Base-by-base conservation (phyloP, 352 stramenopile species). In the Phytophthora europaea region DNA sequence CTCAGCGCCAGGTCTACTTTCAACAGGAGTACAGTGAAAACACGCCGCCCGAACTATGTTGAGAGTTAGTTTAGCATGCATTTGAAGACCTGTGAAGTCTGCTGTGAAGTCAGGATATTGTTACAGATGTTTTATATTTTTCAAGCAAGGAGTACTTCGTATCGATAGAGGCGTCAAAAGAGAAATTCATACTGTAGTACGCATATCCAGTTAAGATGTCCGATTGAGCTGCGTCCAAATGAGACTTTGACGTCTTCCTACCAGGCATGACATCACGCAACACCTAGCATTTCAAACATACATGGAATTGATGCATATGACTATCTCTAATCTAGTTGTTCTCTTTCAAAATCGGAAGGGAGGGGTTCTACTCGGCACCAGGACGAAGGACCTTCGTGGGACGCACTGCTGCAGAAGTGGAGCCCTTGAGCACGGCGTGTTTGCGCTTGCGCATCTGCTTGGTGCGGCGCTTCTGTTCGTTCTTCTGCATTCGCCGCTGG, bases 371-470 rank as follows among this genome's bases (percentile, higher is more conserved):
- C 59, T 93, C 73, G 16, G 85, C 83, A 54, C 88, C 87, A 26
- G 88, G 88, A 40, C 88, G 88, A 69, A 78, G 72, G 45, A 79
- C 72, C 80, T 95, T 95, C 38, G 67, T 80, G 20, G 83, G 74
- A 9, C 80, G 80, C 34, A 85, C 80, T 51, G 76, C 88, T n/a
- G 83, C 82, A 48, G 88, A 94, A 4, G 78, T 68, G 4, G 88
- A 87, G 43, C 90, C 90, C 75, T 97, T 97, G 59, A 96, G 65
- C 33, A 96, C 78, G n/a, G 87, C 81, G 67, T 91, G 87, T 78
- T 97, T 97, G 71, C 91, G 88, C 75, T 97, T 97, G 67, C 94
- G 93, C 51, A 95, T 59, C 73, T 97, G 88, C 80, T 96, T 96
- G 22, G 83, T 78, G 38, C 70, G 80, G 51, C 85, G 85, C 76